Evolutionary conservation across 441 rosid species (phyloP), one percentile per base, ranked within the genome.

Genomic region (Iberis amara): DNA sequence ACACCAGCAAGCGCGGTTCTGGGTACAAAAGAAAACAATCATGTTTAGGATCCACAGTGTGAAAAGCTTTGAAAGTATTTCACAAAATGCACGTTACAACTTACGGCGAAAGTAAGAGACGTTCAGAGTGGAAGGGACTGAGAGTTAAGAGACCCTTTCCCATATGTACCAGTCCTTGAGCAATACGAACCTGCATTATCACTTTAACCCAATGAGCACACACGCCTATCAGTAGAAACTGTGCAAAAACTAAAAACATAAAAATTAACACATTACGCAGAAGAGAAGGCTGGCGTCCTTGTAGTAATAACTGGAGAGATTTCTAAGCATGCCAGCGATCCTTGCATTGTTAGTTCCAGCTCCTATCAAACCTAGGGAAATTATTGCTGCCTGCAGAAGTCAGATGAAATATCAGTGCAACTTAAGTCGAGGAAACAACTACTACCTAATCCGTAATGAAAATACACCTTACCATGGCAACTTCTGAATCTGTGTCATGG

Each of bases 281-380:
- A 88, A 92, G 31, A 88, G 80, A 61, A 92, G 92, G 69, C 76
- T 79, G 40, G 86, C 82, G 57, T 83, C 98, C 69, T 80, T 81
- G 75, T 85, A 85, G 61, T 85, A 91, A 76, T 83, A 91, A 70
- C 90, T 83, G 15, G 96, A 85, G 60, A 91, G 95, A 62, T 83
- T 87, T 53, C 95, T 82, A 60, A 91, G 98, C 98, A 91, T 83
- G 70, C 91, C 95, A 23, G 91, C 95, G 26, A 92, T 82, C 30
- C 92, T 80, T 46, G 96, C 98, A 76, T 88, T 85, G 57, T 91
- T 86, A 46, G 98, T 91, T 66, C 98, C 96, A 7, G 96, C 87
- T 59, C 98, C 96, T 6, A 92, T 88, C 83, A 92, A 68, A 39
- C 98, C 98, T 45, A 92, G 68, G 47, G 98, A 85, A 41, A 92